Percentiles rank a stretch among this genome's conserved stretches.
These are phyloP conservation scores for Pythium dissimile DNA, from an alignment of 352 stramenopile genomes.

Conservation along the genomic window DNA sequence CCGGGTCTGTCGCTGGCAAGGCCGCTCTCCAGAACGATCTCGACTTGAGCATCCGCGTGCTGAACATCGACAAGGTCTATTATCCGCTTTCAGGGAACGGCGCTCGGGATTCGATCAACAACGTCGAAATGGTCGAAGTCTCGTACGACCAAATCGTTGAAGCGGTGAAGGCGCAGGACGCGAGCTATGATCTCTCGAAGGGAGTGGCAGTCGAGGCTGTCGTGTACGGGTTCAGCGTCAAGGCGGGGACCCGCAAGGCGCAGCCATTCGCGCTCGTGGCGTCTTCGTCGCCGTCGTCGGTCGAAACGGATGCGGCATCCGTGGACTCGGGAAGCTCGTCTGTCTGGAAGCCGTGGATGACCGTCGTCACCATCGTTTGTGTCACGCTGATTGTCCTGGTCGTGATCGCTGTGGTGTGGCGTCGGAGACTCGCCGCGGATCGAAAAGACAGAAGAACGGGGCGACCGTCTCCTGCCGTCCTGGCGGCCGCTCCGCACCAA, in stretches of 20 bases:
- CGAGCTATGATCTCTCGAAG: slow-evolving; percentile 24
- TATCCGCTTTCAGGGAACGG: slow-evolving; percentile 51
- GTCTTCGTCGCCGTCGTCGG: no score
- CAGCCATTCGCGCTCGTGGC: slow-evolving; percentile 79
- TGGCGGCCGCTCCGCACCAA: no score
- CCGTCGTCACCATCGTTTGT: no score
- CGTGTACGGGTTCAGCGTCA: slow-evolving; percentile 61
- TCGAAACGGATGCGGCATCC: no score
- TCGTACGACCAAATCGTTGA: slow-evolving; percentile 58
- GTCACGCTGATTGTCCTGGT: no score
- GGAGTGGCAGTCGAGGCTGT: slow-evolving; percentile 74
- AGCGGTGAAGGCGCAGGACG: slow-evolving; percentile 24
- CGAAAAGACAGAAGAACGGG: no score
- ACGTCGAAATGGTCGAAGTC: slow-evolving; percentile 82
- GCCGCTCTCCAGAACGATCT: slow-evolving; percentile 75
- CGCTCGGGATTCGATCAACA: slow-evolving; percentile 66
- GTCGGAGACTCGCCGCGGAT: no score
- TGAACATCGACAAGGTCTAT: slow-evolving; percentile 49
- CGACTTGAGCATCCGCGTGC: slow-evolving; percentile 63
- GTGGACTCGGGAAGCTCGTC: no score
- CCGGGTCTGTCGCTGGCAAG: slow-evolving; percentile 52
- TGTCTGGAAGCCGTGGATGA: no score
- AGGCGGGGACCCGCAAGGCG: slow-evolving; percentile 40
- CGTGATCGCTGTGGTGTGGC: no score
- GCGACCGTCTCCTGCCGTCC: no score